Conservation (phyloP, 768 basidiomycete genomes). For the Boletus rufocinnamomeus region DNA sequence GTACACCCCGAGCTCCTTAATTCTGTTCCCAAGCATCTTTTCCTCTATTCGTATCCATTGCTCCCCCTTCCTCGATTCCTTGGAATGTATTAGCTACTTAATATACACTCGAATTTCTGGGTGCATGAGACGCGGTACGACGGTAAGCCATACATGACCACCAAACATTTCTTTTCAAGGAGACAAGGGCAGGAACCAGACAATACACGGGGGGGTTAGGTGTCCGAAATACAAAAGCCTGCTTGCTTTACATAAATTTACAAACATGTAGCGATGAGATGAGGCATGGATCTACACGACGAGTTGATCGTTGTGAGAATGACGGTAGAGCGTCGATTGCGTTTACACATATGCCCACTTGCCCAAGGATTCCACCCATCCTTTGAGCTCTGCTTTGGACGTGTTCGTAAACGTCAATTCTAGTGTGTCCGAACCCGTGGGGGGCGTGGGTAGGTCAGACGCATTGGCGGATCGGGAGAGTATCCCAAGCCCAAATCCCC, state of each 20-base stretch:
- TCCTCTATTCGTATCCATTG: neutral
- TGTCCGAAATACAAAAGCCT: neutral
- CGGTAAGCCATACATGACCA: neutral
- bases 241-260: neutral
- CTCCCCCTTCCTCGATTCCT: neutral
- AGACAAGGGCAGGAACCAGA: neutral
- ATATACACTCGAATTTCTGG: neutral
- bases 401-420: slow-evolving; percentile 30
- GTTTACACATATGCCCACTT: slow-evolving; percentile 42
- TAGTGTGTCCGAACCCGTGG: slow-evolving; percentile 18
- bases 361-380: slow-evolving; percentile 41
- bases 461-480: slow-evolving; percentile 52
- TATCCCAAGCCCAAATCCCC: slow-evolving; percentile 90
- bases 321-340: neutral
- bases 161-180: neutral
- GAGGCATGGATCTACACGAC: slow-evolving; percentile 2
- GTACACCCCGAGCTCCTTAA: slow-evolving; percentile 1
- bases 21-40: neutral
- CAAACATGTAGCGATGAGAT: slow-evolving; percentile 6
- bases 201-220: too few species aligned
- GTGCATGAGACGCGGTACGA: neutral
- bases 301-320: neutral
- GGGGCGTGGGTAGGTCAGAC: slow-evolving; percentile 30
- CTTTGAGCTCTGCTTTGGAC: slow-evolving; percentile 30
- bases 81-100: slow-evolving; percentile 17